phyloP scores from a whole-genome alignment of 768 basidiomycete species.

The Asterophora parasitica region DNA sequence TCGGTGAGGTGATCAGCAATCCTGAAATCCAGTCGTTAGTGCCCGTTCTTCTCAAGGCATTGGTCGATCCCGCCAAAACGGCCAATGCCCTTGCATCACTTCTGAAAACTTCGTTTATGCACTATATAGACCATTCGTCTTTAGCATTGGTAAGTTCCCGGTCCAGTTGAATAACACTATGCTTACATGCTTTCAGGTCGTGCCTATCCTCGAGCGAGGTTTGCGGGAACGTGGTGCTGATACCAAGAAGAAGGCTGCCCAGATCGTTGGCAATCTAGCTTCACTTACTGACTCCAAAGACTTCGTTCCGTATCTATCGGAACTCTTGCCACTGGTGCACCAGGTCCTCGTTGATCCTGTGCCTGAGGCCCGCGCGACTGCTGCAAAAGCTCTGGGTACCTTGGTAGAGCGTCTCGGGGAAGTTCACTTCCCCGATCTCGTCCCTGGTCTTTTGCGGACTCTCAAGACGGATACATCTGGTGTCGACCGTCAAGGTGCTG shows the following conservation, averaged over 20 bases:
- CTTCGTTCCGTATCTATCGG: conserved; percentile 90
- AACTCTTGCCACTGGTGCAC: conserved; percentile 87
- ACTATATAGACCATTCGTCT: conserved; percentile 97
- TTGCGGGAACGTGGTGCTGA: conserved; percentile 89
- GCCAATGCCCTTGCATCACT: conserved; percentile 79
- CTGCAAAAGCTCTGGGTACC: conserved; percentile 93
- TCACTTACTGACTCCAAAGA: conserved; percentile 87
- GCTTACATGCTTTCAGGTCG: conserved; percentile 48
- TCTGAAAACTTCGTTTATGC: conserved; percentile 93
- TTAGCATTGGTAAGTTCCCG: conserved; percentile 69
- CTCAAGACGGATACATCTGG: conserved; percentile 92
- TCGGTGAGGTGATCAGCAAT: conserved; percentile 97
- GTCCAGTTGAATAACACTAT: background rate
- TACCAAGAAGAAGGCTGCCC: conserved; percentile 91
- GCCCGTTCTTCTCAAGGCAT: conserved; percentile 84
- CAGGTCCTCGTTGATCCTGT: conserved; percentile 93
- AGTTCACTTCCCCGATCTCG: conserved; percentile 90
- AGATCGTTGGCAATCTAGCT: conserved; percentile 96
- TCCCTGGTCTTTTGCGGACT: conserved; percentile 81
- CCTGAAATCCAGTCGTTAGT: conserved; percentile 94
- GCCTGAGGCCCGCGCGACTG: conserved; percentile 95
- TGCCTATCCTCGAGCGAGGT: conserved; percentile 93
- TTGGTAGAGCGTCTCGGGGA: conserved; percentile 97
- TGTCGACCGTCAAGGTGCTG: conserved; percentile 96
- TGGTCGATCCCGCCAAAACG: conserved; percentile 93